These are phyloP conservation scores for Kockovaella imperatae DNA, from an alignment of 768 basidiomycete species.

Conservation along the genomic window DNA sequence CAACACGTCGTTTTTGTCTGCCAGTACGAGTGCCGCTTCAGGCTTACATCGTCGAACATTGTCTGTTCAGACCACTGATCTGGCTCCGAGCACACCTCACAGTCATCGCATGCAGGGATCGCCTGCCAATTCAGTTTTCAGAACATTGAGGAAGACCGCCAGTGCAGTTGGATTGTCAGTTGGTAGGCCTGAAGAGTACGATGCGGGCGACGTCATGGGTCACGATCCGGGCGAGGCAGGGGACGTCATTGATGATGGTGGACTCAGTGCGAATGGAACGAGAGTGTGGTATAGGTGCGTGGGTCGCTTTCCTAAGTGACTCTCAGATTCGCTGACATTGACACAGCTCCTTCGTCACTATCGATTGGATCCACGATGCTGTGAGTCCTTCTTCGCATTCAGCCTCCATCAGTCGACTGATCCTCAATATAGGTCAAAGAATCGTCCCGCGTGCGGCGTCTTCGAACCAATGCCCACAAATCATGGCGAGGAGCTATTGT, in stretches of 20 bases:
- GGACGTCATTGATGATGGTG: conserved; percentile 39
- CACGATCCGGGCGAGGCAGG: neutral
- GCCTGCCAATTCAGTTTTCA: conserved; percentile 20
- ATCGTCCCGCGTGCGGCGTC: conserved; percentile 66
- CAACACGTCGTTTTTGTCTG: neutral
- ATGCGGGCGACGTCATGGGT: conserved; percentile 9
- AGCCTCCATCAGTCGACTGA: conserved; percentile 6
- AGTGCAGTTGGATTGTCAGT: conserved; percentile 28
- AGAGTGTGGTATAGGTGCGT: conserved; percentile 46
- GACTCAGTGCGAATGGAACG: conserved; percentile 71
- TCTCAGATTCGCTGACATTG: conserved; percentile 2
- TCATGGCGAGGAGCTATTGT: conserved; percentile 61
- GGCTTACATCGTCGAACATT: conserved; percentile 11
- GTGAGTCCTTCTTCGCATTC: conserved; percentile 37
- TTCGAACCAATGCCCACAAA: conserved; percentile 52
- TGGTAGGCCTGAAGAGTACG: conserved; percentile 23
- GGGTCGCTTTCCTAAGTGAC: neutral
- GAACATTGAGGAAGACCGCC: conserved; percentile 23
- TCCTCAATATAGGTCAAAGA: conserved; percentile 62
- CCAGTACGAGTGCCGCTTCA: conserved; percentile 3
- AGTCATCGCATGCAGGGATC: too few species aligned
- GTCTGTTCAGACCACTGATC: conserved; percentile 10
- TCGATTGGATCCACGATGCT: conserved; percentile 94
- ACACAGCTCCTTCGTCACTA: conserved; percentile 60
- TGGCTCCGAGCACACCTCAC: too few species aligned